These are phyloP conservation scores for Glycine tomentella DNA, from an alignment of 306 rosid genomes.

Conservation along the genomic window DNA sequence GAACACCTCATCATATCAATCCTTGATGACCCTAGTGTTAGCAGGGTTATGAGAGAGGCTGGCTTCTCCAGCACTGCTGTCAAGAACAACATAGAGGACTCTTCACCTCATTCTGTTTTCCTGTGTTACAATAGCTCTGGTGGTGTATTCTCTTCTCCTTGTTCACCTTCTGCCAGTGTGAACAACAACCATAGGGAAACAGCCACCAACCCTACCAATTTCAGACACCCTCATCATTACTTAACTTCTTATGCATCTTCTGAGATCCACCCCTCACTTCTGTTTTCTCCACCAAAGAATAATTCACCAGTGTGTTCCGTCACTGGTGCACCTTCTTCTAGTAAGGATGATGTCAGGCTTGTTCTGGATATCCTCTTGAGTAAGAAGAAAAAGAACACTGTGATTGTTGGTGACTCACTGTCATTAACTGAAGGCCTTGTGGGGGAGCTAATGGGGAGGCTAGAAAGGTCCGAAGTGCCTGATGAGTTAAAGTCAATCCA, in stretches of 20 bases:
- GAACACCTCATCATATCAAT: slow-evolving; percentile 85
- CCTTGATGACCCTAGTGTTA: slow-evolving; percentile 71
- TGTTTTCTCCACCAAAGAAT: slow-evolving; percentile 67
- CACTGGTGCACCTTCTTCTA: slow-evolving; percentile 48
- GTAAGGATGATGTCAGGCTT: slow-evolving; percentile 70
- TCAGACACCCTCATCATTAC: slow-evolving; percentile 59
- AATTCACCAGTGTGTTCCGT: slow-evolving; percentile 32
- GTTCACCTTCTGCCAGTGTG: slow-evolving; percentile 69
- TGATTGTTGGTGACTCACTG: slow-evolving; percentile 71
- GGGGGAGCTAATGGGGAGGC: slow-evolving; percentile 62
- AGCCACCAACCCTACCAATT: slow-evolving; percentile 45
- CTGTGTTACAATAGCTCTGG: slow-evolving; percentile 67
- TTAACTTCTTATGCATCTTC: slow-evolving; percentile 51
- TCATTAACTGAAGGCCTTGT: slow-evolving; percentile 65
- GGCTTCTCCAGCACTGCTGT: too few relatives aligned
- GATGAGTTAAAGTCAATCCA: slow-evolving; percentile 62
- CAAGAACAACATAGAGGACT: slow-evolving; percentile 70
- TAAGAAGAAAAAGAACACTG: slow-evolving; percentile 71
- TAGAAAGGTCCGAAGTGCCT: slow-evolving; percentile 74
- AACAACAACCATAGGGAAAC: slow-evolving; percentile 29
- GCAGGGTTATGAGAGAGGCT: too few relatives aligned
- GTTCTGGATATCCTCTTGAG: slow-evolving; percentile 67
- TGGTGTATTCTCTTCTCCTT: slow-evolving; percentile 81
- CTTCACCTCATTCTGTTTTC: slow-evolving; percentile 65
- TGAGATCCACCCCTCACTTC: slow-evolving; percentile 57